Evolutionary conservation across 73 alveolate species (phyloP).

Genomic region (Paraurostyla sp.): DNA sequence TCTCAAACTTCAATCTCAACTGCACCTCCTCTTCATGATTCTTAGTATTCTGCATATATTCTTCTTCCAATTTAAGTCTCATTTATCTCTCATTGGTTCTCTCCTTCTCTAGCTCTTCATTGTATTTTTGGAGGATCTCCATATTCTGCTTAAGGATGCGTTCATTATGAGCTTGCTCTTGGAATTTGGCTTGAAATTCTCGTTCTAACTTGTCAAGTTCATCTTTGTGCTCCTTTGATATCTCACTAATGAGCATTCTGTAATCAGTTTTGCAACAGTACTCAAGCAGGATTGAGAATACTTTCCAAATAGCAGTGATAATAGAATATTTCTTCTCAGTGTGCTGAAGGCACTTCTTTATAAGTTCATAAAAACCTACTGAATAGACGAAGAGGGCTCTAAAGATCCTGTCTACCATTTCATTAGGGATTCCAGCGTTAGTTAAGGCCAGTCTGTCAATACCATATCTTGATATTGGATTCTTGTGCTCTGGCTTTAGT

Average conservation of each 20-base stretch:
- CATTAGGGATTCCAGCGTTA: slow-evolving; percentile 70
- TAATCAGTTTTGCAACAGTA: slow-evolving; percentile 81
- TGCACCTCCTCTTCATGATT: slow-evolving; percentile 83
- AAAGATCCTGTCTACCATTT: slow-evolving; percentile 68
- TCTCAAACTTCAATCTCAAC: slow-evolving; percentile 79
- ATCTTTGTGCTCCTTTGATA: slow-evolving; percentile 66
- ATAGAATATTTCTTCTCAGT: slow-evolving; percentile 71
- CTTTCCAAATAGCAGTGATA: slow-evolving; percentile 79
- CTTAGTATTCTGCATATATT: slow-evolving; percentile 72
- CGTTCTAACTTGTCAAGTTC: slow-evolving; percentile 67
- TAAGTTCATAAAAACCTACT: slow-evolving; percentile 78
- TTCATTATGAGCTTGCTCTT: slow-evolving; percentile 60
- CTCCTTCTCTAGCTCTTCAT: slow-evolving; percentile 67
- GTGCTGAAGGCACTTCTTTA: slow-evolving; percentile 70
- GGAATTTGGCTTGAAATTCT: slow-evolving; percentile 59
- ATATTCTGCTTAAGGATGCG: slow-evolving; percentile 61
- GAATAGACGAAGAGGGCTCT: slow-evolving; percentile 78
- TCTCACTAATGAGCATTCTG: slow-evolving; percentile 70
- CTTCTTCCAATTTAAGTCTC: slow-evolving; percentile 70
- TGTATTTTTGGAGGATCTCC: slow-evolving; percentile 60
- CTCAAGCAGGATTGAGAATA: slow-evolving; percentile 76
- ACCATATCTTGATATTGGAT: slow-evolving; percentile 74
- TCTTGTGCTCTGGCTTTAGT: slow-evolving; percentile 74
- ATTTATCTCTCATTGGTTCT: slow-evolving; percentile 63
- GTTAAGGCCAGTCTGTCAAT: slow-evolving; percentile 74